Base-by-base conservation (phyloP, 2,329 filamentous ascomycete genomes). In the Penicillium sp. region DNA sequence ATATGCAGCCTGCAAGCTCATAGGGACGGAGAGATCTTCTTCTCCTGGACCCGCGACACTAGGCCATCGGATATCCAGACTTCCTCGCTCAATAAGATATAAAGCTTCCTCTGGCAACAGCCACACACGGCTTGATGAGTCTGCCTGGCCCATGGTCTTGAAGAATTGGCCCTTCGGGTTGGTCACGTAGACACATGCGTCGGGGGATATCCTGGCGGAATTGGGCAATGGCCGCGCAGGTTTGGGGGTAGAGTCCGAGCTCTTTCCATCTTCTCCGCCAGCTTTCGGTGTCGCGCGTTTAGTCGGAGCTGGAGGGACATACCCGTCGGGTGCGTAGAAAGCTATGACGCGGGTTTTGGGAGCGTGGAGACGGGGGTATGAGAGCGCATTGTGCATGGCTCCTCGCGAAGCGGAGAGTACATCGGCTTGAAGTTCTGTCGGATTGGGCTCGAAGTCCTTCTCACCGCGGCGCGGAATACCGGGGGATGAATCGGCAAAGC, bases 361-460 rank as follows among this genome's bases (percentile, higher is more conserved):
- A n/a, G 81, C 78, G 71, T 96, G 92, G 29, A 89, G 80, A 49
- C 93, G 85, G 49, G 89, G 89, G 72, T 89, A 89, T 51, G 86
- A 83, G 55, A 97, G 82, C 2, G 93, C 93, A 66, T 91, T 87
- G 75, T 96, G 90, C 89, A 99, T 94, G 21, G 93, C 93, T 65
- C 84, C 82, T 54, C 93, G 87, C 61, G 91, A 96, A 47, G 89
- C 85, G 69, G 91, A 89, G 51, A 99, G 86, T 9, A 88, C 85
- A 56, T 84, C 82, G 63, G 88, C 86, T 75, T 99, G 94, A 33
- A 90, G 86, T 33, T 85, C 84, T 2, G 94, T 97, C 48, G 90
- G 90, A 76, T 97, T 92, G 29, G 90, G 88, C 77, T 97, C 94
- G 73, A 97, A 99, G 78, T 99, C 94, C 75, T 99, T 99, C 73